phyloP scores from a whole-genome alignment of 2,329 filamentous ascomycete genomes.

The Claviceps arundinis region DNA sequence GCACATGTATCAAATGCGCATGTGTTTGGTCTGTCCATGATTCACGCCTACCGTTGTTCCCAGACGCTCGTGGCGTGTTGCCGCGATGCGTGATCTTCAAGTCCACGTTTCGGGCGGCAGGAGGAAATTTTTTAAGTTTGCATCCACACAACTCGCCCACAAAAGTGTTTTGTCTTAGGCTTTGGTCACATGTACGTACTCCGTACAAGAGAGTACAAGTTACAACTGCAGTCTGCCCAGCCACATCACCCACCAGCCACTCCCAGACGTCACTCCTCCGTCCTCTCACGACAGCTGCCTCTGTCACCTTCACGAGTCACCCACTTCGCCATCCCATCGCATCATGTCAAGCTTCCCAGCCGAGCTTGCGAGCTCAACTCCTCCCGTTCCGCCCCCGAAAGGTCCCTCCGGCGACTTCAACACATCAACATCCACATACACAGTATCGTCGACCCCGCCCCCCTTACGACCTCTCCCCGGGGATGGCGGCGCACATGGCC shows the following conservation, averaged over 20 bases:
- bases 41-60: too few relatives aligned
- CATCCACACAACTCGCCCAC: too few relatives aligned
- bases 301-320: neutral
- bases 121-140: too few relatives aligned
- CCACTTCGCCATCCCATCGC: too few relatives aligned
- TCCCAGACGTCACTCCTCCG: neutral
- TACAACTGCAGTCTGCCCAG: neutral
- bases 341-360: constrained; percentile 18
- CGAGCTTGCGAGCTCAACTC: constrained; percentile 22
- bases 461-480: constrained; percentile 1
- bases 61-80: too few relatives aligned
- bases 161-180: too few relatives aligned
- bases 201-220: too few relatives aligned
- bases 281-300: neutral
- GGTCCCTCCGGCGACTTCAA: constrained; percentile 52
- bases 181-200: too few relatives aligned
- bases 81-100: too few relatives aligned
- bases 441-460: constrained; percentile 21
- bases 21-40: too few relatives aligned
- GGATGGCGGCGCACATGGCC: constrained; percentile 3
- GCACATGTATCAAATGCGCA: constrained; percentile 46
- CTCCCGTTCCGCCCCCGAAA: constrained; percentile 61
- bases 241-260: neutral
- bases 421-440: constrained; percentile 35
- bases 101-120: too few relatives aligned